phyloP scores from a whole-genome alignment of 202 grass and related monocot species.

The Saccharum hybrid region DNA sequence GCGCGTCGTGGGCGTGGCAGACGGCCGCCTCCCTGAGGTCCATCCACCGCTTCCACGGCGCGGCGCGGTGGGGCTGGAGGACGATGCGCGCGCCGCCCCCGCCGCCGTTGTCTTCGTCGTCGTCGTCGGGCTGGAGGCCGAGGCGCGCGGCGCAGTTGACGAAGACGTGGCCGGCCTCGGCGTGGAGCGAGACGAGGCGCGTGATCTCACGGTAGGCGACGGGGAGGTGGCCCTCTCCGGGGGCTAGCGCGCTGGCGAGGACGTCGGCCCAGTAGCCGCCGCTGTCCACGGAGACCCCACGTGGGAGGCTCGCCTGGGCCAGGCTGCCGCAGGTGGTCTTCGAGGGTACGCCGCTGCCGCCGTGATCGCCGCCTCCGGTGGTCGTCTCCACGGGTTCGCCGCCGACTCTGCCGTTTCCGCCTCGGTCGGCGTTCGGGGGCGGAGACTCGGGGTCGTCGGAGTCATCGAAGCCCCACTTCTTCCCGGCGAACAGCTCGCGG shows the following conservation, averaged over 20 bases:
- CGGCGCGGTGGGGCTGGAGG: not conserved
- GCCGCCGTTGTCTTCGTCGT: not conserved
- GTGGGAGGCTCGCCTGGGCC: not conserved
- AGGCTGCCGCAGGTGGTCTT: not conserved
- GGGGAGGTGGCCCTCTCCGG: conserved; percentile 1
- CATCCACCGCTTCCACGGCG: conserved; percentile 19
- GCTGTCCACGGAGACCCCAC: not conserved
- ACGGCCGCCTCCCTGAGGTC: conserved; percentile 21
- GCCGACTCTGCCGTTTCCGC: not conserved
- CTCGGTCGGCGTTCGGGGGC: not conserved
- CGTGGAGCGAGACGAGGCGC: conserved; percentile 38
- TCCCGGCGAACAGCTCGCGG: conserved; percentile 40
- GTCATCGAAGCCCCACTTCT: conserved; percentile 22
- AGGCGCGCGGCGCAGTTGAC: conserved; percentile 25
- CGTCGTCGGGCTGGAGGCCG: conserved; percentile 6
- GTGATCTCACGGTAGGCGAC: conserved; percentile 44
- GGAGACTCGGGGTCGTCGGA: not conserved
- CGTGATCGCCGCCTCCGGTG: not conserved
- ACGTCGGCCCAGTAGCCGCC: conserved; percentile 12
- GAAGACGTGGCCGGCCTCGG: conserved; percentile 38
- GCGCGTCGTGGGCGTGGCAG: conserved; percentile 41
- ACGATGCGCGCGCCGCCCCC: not conserved
- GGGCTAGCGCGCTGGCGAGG: conserved; percentile 13
- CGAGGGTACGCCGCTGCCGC: not conserved
- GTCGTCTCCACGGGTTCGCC: not conserved